Evolutionary conservation across 495 filamentous ascomycete species (phyloP).

Genomic region (Viridothelium virens): DNA sequence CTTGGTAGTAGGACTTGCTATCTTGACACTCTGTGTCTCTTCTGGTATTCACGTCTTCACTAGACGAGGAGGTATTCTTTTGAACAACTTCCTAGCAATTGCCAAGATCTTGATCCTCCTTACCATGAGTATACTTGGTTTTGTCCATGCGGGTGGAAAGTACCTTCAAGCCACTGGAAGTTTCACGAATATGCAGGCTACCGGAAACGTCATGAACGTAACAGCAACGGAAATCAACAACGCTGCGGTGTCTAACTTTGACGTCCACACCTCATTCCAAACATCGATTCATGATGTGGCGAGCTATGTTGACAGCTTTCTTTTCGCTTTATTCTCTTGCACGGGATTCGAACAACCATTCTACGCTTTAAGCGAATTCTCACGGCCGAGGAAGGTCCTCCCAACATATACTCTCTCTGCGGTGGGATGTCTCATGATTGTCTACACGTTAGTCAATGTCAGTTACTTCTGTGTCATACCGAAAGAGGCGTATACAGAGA

Average conservation of each 20-base stretch:
- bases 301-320: constrained; percentile 31
- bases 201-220: constrained; percentile 13
- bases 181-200: background rate
- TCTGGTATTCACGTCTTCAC: constrained; percentile 44
- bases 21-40: constrained; percentile 36
- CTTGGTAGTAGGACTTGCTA: constrained; percentile 38
- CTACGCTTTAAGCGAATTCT: constrained; percentile 43
- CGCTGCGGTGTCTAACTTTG: constrained; percentile 23
- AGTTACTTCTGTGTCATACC: constrained; percentile 30
- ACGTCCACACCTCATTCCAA: constrained; percentile 25
- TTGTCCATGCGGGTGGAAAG: constrained; percentile 26
- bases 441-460: constrained; percentile 43
- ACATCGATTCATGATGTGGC: constrained; percentile 15
- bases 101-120: constrained; percentile 44
- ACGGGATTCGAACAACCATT: constrained; percentile 40
- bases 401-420: constrained; percentile 34
- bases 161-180: constrained; percentile 15
- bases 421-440: constrained; percentile 29
- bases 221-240: constrained; percentile 16
- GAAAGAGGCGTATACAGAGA: constrained; percentile 1
- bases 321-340: constrained; percentile 36
- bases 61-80: constrained; percentile 41
- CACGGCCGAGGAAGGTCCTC: constrained; percentile 36
- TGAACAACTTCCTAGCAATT: constrained; percentile 45
- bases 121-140: constrained; percentile 36